phyloP scores from a whole-genome alignment of 495 filamentous ascomycete species.

The Xylaria nigripes region DNA sequence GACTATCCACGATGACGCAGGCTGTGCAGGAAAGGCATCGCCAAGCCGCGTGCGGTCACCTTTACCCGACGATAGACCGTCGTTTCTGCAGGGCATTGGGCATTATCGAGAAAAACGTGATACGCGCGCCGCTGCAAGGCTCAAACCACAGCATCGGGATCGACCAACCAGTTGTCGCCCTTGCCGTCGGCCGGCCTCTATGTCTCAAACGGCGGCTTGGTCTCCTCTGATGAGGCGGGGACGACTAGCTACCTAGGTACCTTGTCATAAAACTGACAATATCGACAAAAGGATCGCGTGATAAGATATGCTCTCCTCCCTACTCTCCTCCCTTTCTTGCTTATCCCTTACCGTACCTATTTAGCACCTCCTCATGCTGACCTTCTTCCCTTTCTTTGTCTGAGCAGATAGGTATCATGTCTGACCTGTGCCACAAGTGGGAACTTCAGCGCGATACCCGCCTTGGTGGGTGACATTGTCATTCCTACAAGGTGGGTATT shows the following conservation, averaged over 20 bases:
- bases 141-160: conserved; percentile 8
- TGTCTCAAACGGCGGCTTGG: neutral
- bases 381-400: too few species aligned
- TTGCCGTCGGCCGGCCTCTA: neutral
- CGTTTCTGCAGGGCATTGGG: conserved; percentile 9
- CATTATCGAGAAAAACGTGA: conserved; percentile 5
- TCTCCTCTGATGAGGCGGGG: neutral
- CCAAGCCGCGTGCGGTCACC: conserved; percentile 14
- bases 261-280: too few species aligned
- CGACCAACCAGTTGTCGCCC: conserved; percentile 1
- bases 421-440: conserved; percentile 1
- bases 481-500: conserved; percentile 1
- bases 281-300: too few species aligned
- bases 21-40: conserved; percentile 17
- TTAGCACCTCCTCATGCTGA: too few species aligned
- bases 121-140: conserved; percentile 8
- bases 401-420: neutral
- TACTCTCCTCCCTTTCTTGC: too few species aligned
- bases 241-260: too few species aligned
- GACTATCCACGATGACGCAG: conserved; percentile 26
- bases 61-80: conserved; percentile 12
- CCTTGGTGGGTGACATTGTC: conserved; percentile 8
- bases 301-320: too few species aligned
- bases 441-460: conserved; percentile 5
- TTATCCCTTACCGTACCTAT: too few species aligned